Base-by-base conservation (phyloP, 2,329 filamentous ascomycete species). In the Penicillium glabrum region DNA sequence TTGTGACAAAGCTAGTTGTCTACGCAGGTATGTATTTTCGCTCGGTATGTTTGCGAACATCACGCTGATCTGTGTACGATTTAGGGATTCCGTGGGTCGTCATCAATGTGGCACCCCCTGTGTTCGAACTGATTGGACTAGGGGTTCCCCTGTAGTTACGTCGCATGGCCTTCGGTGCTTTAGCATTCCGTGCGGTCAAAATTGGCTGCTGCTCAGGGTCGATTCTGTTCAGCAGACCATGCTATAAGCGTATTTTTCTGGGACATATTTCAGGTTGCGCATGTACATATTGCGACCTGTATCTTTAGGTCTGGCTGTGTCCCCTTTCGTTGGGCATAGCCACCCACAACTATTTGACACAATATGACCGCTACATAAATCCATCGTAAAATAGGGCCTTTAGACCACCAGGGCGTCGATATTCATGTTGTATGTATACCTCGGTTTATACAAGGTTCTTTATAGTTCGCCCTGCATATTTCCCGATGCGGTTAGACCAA, bases 1-100 rank as follows among this genome's bases (percentile, higher is more conserved):
- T 99, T 39, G 89, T 99, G 37, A 98, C 95, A 5, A 98, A 97
- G 77, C 76, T 99, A 59, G 89, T 99, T 67, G 91, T 99, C 24
- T 99, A 99, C 78, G 84, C 89, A 57, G 95, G 93, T 91, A 78
- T 75, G 86, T 48, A 6, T 24, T 26, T 3, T 19, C 8, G n/a
- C 27, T 47, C 57, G 48, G 26, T 35, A 41, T 47, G 54, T 53
- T 51, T 46, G 43, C 9, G 14, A 46, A 9, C 19, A 27, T 45
- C 58, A 39, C 24, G 19, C 56, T 62, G 35, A 63, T 49, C 24
- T 33, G 5, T 46, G 45, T 23, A 19, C 26, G 11, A 14, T 46
- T 33, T 61, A 91, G 90, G 91, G 46, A 96, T 96, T 72, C 91
- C 83, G 51, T 92, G 88, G 86, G 79, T 96, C 58, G 89, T 90